Conservation (phyloP, 805 yeast genomes). For the Cyberlindnera galapagoensis region DNA sequence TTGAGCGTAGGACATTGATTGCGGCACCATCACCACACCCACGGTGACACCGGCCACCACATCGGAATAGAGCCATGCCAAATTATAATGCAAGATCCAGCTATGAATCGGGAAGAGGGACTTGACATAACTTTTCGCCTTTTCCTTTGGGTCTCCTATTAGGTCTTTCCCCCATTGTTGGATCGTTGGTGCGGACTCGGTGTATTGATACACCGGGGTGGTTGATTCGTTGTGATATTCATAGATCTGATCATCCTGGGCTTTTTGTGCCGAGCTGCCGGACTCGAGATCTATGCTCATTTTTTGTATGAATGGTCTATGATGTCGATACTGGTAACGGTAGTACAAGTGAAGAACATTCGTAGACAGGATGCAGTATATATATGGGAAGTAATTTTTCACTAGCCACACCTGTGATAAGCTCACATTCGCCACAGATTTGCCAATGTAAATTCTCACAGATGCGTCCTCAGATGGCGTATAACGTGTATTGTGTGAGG, state of each 20-base stretch:
- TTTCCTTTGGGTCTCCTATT: slow-evolving; percentile 13
- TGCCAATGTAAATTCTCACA: no score
- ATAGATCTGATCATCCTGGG: slow-evolving; percentile 12
- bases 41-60: slow-evolving; percentile 90
- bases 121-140: slow-evolving; percentile 40
- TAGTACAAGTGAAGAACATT: no score
- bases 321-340: no score
- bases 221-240: slow-evolving; percentile 7
- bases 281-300: slow-evolving; percentile 3
- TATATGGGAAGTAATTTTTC: no score
- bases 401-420: no score
- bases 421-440: no score
- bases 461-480: no score
- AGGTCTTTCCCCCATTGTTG: slow-evolving; percentile 9
- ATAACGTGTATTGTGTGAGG: no score
- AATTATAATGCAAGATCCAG: slow-evolving; percentile 86
- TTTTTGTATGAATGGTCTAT: no score
- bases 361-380: no score
- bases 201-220: slow-evolving; percentile 7
- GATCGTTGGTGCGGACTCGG: slow-evolving; percentile 6
- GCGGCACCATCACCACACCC: slow-evolving; percentile 90
- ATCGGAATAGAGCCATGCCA: slow-evolving; percentile 74
- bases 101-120: slow-evolving; percentile 71
- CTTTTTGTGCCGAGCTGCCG: slow-evolving; percentile 1
- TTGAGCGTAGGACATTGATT: slow-evolving; percentile 91